Evolutionary conservation across 2,329 filamentous ascomycete genomes (phyloP), one percentile per base, ranked within the genome.

Genomic region (Sarocladium oryzae): DNA sequence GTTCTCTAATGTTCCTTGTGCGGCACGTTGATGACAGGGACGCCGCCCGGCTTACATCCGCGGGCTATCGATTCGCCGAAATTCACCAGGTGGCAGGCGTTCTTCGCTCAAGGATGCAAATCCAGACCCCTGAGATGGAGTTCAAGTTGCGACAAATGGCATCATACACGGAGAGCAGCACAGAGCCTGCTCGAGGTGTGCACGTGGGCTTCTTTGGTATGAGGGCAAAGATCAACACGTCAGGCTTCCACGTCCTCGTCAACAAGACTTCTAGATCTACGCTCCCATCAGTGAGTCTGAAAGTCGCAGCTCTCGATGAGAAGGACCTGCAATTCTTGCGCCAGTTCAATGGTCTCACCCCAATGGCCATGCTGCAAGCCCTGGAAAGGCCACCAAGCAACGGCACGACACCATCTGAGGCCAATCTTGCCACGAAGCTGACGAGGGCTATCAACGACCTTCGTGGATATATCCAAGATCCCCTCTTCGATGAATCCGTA

Each of bases 1-100:
- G 90, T 1, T 88, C 91, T 51, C 75, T 95, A 41, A 80, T 96
- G 64, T 90, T 95, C 59, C 76, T 95, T 9, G 85, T 90, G 5
- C 85, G 84, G 10, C 77, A 77, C 38, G 74, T 86, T 2, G 72
- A 75, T 30, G 72, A 73, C 30, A 70, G 76, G 1, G 86, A 90
- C 32, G 74, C 79, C 0, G 75, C 80, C 49, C 76, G 77, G 24
- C 74, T 95, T 13, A 78, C 85, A 55, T 81, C 87, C 1, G 72
- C 79, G 10, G 89, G 90, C 1, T 95, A 84, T 64, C 81, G 86
- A n/a, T 95, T 95, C 59, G 86, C 86, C 2, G 76, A 81, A 30
- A 69, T 84, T 11, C 76, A 77, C 52, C 82, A 89, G 54, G 84
- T 95, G 24, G 76, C 81, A 11, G 75, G 79, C 16, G 79, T 81